phyloP scores from a whole-genome alignment of 192 early-diverging fungal genomes.

The Thamnidium elegans region DNA sequence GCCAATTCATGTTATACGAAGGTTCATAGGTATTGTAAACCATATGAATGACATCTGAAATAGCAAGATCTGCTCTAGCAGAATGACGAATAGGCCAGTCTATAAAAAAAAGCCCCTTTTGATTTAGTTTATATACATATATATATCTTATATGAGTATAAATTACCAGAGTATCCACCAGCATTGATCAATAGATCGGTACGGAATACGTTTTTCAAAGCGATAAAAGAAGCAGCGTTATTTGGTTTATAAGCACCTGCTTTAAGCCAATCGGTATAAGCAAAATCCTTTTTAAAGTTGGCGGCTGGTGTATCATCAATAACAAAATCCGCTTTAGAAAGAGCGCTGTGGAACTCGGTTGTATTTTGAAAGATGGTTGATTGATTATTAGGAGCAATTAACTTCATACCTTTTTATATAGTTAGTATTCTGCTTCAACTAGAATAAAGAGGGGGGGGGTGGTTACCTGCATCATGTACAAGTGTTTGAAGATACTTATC shows the following conservation, averaged over 20 bases:
- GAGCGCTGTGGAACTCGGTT: background rate
- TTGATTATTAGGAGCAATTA: conserved; percentile 1
- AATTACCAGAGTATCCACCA: conserved; percentile 5
- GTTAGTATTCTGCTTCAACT: no score
- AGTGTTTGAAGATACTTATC: conserved; percentile 10
- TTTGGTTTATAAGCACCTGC: conserved; percentile 8
- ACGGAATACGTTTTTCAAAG: conserved; percentile 2
- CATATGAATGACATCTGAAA: conserved; percentile 20
- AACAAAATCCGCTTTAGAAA: conserved; percentile 5
- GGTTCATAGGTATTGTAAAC: conserved; percentile 14
- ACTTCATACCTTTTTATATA: background rate
- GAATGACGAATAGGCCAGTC: conserved; percentile 6
- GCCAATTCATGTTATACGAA: background rate
- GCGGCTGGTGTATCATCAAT: conserved; percentile 9
- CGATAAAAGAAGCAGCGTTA: background rate
- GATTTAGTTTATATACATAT: background rate
- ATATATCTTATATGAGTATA: background rate
- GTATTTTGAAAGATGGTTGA: background rate
- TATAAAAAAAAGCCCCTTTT: background rate
- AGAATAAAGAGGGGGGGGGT: no score
- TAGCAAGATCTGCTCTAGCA: conserved; percentile 13
- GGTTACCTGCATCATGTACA: conserved; percentile 5
- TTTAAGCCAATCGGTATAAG: conserved; percentile 10
- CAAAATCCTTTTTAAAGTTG: conserved; percentile 5
- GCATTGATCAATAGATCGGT: background rate